Conservation (phyloP, 306 rosid species). For the Benincasa hispida region DNA sequence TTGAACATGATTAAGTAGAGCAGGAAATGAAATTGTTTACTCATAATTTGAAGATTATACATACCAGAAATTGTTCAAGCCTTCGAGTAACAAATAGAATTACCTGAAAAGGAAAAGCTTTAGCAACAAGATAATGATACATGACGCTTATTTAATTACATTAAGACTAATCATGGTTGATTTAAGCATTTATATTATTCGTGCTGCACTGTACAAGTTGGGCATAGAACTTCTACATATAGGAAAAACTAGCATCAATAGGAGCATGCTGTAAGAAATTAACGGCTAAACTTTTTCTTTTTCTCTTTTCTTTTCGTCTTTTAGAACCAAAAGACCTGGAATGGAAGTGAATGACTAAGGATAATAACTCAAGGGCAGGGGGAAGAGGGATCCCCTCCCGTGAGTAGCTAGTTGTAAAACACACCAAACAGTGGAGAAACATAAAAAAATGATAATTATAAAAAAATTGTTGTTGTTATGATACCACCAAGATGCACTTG, state of each 20-base stretch:
- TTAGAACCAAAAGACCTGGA: not conserved
- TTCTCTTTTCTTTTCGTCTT: no score
- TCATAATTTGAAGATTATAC: slow-evolving; percentile 10
- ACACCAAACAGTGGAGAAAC: no score
- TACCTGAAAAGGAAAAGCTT: slow-evolving; percentile 29
- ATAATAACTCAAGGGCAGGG: not conserved
- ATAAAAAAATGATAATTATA: no score
- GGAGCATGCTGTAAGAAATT: not conserved
- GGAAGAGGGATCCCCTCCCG: no score
- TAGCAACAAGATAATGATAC: not conserved
- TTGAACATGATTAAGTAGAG: not conserved
- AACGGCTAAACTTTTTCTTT: not conserved
- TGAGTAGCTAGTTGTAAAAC: no score
- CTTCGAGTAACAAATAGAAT: slow-evolving; percentile 73
- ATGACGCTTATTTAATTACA: not conserved
- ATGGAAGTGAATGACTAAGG: not conserved
- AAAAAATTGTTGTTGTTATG: no score
- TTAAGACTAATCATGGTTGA: not conserved
- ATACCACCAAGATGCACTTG: no score
- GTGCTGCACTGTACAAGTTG: not conserved
- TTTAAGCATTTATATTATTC: not conserved
- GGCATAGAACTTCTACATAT: not conserved
- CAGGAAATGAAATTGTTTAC: not conserved
- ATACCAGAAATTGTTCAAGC: slow-evolving; percentile 88
- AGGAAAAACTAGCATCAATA: not conserved